Evolutionary conservation across 2,329 filamentous ascomycete species (phyloP).

Genomic region (Aureobasidium sp.): DNA sequence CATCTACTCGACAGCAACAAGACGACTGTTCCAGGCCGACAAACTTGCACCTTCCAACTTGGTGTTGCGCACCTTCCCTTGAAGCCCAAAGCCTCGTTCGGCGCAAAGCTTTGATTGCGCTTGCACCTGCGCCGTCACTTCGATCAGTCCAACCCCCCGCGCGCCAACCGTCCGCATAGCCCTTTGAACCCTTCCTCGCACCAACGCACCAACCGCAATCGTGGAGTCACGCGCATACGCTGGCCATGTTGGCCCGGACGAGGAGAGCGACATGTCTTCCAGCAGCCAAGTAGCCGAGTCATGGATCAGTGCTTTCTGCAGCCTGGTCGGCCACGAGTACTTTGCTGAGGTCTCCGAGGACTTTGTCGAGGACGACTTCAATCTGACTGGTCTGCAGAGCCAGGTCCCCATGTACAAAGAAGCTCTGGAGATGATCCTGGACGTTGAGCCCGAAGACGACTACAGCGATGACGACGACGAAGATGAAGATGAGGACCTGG

Average conservation of each 20-base stretch:
- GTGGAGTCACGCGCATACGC: constrained; percentile 7
- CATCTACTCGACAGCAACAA: not conserved
- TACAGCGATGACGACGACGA: constrained; percentile 58
- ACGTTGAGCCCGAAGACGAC: constrained; percentile 92
- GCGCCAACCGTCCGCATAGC: not conserved
- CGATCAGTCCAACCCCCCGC: not conserved
- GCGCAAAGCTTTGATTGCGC: not conserved
- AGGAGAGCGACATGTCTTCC: constrained; percentile 40
- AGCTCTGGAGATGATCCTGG: constrained; percentile 96
- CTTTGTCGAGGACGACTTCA: constrained; percentile 99
- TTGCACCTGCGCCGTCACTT: not conserved
- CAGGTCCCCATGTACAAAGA: constrained; percentile 99
- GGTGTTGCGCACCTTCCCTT: not conserved
- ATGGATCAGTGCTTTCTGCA: constrained; percentile 98
- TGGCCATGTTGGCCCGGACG: constrained; percentile 1
- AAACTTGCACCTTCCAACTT: not conserved
- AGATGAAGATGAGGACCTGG: constrained; percentile 40
- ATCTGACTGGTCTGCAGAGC: constrained; percentile 86
- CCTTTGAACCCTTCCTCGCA: not conserved
- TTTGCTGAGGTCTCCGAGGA: constrained; percentile 98
- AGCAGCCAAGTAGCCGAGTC: constrained; percentile 63
- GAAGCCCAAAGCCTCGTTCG: not conserved
- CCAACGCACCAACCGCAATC: not conserved
- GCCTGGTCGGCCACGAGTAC: constrained; percentile 91
- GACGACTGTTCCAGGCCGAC: not conserved